Percentiles rank a stretch among this genome's conserved stretches.
Conservation (phyloP, 805 yeast genomes). For the Pichia eremophila region DNA sequence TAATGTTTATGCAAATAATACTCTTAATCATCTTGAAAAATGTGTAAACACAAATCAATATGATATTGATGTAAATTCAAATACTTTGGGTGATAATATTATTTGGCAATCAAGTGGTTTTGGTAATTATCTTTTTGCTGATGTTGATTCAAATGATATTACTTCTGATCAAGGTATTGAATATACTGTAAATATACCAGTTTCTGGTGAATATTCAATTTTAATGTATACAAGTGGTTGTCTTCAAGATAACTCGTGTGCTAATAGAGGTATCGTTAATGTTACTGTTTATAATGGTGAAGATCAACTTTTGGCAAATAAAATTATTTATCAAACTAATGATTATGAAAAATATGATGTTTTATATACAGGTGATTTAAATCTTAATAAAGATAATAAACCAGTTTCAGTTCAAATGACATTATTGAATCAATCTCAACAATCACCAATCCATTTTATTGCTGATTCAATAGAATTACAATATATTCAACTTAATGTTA, state of each 20-base stretch:
- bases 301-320: conserved; percentile 32
- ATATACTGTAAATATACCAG: conserved; percentile 59
- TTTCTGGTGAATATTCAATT: conserved; percentile 68
- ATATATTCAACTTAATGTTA: conserved; percentile 22
- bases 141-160: conserved; percentile 20
- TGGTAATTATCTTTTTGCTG: conserved; percentile 19
- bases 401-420: conserved; percentile 33
- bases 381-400: conserved; percentile 29
- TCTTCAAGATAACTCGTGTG: conserved; percentile 54
- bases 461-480: conserved; percentile 50
- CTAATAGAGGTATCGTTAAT: conserved; percentile 63
- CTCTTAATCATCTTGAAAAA: conserved; percentile 36
- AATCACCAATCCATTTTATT: conserved; percentile 44
- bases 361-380: conserved; percentile 60
- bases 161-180: conserved; percentile 32
- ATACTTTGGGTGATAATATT: conserved; percentile 10
- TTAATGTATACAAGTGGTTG: conserved; percentile 86
- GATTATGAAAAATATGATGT: conserved; percentile 70
- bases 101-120: conserved; percentile 17
- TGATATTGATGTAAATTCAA: conserved; percentile 5
- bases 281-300: conserved; percentile 53
- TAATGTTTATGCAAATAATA: conserved; percentile 63
- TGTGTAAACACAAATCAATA: conserved; percentile 3
- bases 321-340: conserved; percentile 70
- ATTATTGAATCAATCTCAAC: conserved; percentile 25